A percentile compares a stretch with the other conserved stretches of the same genome.
These are phyloP conservation scores for Serendipita sp. DNA, from an alignment of 768 basidiomycete genomes.

Conservation along the genomic window DNA sequence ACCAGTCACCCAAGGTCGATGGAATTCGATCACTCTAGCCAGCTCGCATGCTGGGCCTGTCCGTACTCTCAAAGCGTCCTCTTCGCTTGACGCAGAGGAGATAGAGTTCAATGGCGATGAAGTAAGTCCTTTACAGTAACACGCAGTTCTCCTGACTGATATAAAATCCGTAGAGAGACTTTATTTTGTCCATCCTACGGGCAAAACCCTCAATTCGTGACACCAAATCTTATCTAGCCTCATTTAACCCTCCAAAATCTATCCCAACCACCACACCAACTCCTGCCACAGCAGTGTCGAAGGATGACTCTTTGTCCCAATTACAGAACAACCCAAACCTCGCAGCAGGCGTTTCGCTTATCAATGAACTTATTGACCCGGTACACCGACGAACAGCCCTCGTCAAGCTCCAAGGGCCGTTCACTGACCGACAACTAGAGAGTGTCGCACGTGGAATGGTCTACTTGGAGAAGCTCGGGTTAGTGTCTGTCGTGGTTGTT, in stretches of 20 bases:
- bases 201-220: slow-evolving; percentile 87
- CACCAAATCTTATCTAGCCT: slow-evolving; percentile 75
- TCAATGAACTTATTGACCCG: slow-evolving; percentile 52
- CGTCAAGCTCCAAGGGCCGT: slow-evolving; percentile 94
- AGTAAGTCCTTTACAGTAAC: not conserved
- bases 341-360: not conserved
- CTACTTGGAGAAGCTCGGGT: slow-evolving; percentile 87
- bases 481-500: slow-evolving; percentile 89
- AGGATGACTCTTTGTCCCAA: not conserved
- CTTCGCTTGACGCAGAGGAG: not conserved
- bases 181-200: slow-evolving; percentile 85
- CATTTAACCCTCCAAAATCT: slow-evolving; percentile 55
- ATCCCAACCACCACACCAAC: slow-evolving; percentile 21
- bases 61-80: not conserved
- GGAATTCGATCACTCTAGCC: not conserved
- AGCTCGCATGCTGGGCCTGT: not conserved
- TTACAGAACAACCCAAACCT: not conserved
- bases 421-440: slow-evolving; percentile 81
- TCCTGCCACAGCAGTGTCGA: not conserved
- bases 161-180: slow-evolving; percentile 42
- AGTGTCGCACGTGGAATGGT: slow-evolving; percentile 88
- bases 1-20: not conserved
- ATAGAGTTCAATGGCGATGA: not conserved
- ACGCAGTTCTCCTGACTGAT: not conserved
- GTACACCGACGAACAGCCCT: slow-evolving; percentile 75